Percentiles rank a stretch among this genome's conserved stretches.
Conservation (phyloP, 176 grass and related monocot species). For the Rhipidocladum racemiflorum region DNA sequence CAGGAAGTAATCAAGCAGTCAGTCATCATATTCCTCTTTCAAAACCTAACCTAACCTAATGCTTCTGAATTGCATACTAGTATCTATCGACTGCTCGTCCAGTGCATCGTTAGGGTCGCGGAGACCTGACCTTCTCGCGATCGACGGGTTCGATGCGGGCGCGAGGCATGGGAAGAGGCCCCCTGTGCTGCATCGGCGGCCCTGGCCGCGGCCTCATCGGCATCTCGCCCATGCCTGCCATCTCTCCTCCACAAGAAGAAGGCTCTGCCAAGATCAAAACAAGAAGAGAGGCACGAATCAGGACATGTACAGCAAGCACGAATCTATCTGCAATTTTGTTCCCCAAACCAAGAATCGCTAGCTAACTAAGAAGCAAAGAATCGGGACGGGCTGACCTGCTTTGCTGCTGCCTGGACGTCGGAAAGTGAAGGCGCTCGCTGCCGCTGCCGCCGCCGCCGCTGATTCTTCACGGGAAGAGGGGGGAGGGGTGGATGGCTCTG, state of each 20-base stretch:
- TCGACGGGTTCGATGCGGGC: constrained; percentile 71
- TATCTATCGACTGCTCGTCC: background rate
- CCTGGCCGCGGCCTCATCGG: constrained; percentile 60
- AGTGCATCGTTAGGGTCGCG: background rate
- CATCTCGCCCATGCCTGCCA: constrained; percentile 51
- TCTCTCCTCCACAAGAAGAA: background rate
- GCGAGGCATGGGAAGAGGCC: constrained; percentile 66
- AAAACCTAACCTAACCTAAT: background rate
- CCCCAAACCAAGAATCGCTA: background rate
- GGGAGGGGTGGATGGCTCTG: background rate
- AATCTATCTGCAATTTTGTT: background rate
- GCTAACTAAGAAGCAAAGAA: background rate
- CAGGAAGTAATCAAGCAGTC: constrained; percentile 8
- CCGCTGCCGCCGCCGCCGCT: background rate
- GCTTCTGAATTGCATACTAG: background rate
- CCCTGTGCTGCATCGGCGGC: constrained; percentile 62
- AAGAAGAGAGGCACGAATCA: background rate
- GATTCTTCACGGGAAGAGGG: background rate
- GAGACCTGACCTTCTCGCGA: constrained; percentile 71
- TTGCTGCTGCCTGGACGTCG: background rate
- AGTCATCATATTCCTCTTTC: background rate
- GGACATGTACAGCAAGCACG: background rate
- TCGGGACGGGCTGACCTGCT: background rate
- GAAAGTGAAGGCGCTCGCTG: background rate
- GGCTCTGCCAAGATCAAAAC: constrained; percentile 15